Base-by-base conservation (phyloP, 805 yeast species). In the Nakazawaea holstii region DNA sequence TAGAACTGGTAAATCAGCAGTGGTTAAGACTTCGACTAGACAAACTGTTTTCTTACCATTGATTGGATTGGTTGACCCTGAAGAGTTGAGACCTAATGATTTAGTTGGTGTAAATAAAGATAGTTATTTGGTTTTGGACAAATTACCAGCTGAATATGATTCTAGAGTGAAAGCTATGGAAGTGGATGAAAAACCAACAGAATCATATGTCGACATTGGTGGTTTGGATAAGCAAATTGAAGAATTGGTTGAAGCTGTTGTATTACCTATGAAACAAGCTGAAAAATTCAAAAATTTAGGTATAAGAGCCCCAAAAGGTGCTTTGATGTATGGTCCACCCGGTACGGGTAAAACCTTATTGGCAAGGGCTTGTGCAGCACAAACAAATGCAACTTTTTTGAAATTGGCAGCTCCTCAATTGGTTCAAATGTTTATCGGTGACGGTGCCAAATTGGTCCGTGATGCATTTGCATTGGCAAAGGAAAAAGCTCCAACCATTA, bases 311-410 rank as follows among this genome's bases (percentile, higher is more conserved):
- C 99, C 99, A 50, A 94, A 94, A 66, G 99, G 99, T 65, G 98
- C 97, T 3, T 74, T 94, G 46, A 89, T 94, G 91, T 94, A 94
- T 64, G 99, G 99, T 33, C 98, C 99, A 8, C 99, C 99, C 46
- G 99, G 99, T 66, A 94, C 99, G 1, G 99, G 99, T 66, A 94
- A 94, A 69, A 94, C 99, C 1, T 73, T 94, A 52, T 75, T 94
- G 55, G 99, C 99, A 8, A 83, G 97, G 65, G 99, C 99, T 1
- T 95, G 97, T 71, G 99, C 99, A 24, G 97, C 97, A 46, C 98
- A 94, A 67, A 88, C 98, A 0, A 90, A 91, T 67, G 99, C 99
- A 13, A 94, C 99, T 0, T 94, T 94, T 65, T 75, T 94, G 63
- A 88, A 95, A 63, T 77, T 94, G 48, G 98, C 97, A 1, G 99